phyloP scores from a whole-genome alignment of 768 basidiomycete species.

The Termitomyces sp. region DNA sequence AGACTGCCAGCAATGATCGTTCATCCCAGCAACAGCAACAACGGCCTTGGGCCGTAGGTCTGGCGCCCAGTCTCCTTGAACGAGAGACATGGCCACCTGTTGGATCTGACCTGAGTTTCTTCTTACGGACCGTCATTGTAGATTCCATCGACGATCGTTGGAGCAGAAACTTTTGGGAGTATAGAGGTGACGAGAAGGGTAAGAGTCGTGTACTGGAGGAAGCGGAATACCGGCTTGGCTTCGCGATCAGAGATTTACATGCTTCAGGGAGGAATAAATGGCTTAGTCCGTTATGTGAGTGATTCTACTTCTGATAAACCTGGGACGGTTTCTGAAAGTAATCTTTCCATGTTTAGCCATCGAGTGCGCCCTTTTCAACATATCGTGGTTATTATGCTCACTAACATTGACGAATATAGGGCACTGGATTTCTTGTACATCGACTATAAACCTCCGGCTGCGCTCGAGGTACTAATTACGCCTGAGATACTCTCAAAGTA shows the following conservation, averaged over 20 bases:
- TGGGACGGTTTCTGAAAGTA: slow-evolving; percentile 1
- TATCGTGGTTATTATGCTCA: slow-evolving; percentile 1
- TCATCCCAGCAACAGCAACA: slow-evolving; percentile 32
- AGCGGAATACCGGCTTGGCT: slow-evolving; percentile 73
- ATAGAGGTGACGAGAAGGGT: slow-evolving; percentile 7
- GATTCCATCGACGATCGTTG: slow-evolving; percentile 54
- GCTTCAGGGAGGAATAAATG: slow-evolving; percentile 63
- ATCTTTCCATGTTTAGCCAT: slow-evolving; percentile 28
- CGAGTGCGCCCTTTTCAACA: slow-evolving; percentile 30
- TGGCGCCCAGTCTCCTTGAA: slow-evolving; percentile 68
- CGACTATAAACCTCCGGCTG: slow-evolving; percentile 83
- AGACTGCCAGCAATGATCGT: slow-evolving; percentile 18
- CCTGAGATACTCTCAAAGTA: slow-evolving; percentile 75
- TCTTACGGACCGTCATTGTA: slow-evolving; percentile 77
- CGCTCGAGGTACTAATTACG: slow-evolving; percentile 69
- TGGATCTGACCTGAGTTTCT: slow-evolving; percentile 78
- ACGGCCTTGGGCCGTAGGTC: slow-evolving; percentile 59
- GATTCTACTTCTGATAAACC: background rate
- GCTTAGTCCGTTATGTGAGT: slow-evolving; percentile 78
- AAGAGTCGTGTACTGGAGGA: slow-evolving; percentile 39
- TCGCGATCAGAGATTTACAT: slow-evolving; percentile 74
- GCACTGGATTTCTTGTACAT: slow-evolving; percentile 88
- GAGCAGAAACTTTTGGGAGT: slow-evolving; percentile 15
- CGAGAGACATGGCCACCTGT: slow-evolving; percentile 83
- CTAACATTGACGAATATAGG: slow-evolving; percentile 29